Conservation (phyloP, 2,329 filamentous ascomycete genomes). For the Septoria petroselini region DNA sequence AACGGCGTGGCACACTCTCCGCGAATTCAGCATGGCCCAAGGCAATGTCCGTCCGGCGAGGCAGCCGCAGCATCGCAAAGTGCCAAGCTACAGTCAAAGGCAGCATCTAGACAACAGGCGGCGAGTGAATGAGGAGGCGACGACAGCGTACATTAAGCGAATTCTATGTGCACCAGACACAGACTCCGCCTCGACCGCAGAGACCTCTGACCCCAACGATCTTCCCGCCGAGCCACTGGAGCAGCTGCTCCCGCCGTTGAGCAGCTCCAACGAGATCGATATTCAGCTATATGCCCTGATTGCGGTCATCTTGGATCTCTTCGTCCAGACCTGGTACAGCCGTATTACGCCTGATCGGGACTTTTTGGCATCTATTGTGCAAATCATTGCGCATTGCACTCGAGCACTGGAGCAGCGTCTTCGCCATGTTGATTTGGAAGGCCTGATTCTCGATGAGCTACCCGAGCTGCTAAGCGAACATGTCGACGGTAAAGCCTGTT, state of each 20-base stretch:
- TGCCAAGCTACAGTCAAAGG: slow-evolving; percentile 1
- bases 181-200: slow-evolving; percentile 16
- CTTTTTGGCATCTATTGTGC: slow-evolving; percentile 83
- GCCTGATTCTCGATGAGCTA: slow-evolving; percentile 80
- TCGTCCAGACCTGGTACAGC: slow-evolving; percentile 87
- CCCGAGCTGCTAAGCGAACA: slow-evolving; percentile 78
- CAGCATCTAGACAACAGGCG: slow-evolving; percentile 3
- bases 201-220: slow-evolving; percentile 8
- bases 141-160: slow-evolving; percentile 61
- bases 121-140: slow-evolving; percentile 65
- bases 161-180: slow-evolving; percentile 20
- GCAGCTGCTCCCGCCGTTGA: slow-evolving; percentile 82
- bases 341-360: slow-evolving; percentile 87
- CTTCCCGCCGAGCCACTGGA: slow-evolving; percentile 62
- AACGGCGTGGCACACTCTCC: background rate
- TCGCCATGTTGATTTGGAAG: slow-evolving; percentile 76
- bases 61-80: slow-evolving; percentile 11
- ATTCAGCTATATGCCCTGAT: slow-evolving; percentile 89
- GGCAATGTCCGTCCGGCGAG: slow-evolving; percentile 21
- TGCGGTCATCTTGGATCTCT: slow-evolving; percentile 83
- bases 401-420: slow-evolving; percentile 82
- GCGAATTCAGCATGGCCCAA: slow-evolving; percentile 24
- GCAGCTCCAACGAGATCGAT: slow-evolving; percentile 91
- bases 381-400: slow-evolving; percentile 89
- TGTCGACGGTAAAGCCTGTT: slow-evolving; percentile 61